Evolutionary conservation across 306 rosid species (phyloP), one percentile per base, ranked within the genome.

Genomic region (Quercus mongolica): DNA sequence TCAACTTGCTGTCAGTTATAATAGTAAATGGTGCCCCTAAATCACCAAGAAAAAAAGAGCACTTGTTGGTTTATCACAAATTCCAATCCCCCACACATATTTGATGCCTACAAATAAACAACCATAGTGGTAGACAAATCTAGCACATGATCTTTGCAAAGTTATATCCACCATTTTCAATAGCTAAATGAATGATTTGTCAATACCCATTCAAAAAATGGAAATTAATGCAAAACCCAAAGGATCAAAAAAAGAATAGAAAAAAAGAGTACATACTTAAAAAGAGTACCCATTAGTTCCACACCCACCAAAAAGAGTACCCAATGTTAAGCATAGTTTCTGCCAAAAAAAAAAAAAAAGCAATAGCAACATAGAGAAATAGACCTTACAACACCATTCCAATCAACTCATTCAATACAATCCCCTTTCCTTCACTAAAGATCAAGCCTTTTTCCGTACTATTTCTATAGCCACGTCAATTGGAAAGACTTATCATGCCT

Each of bases 151-250:
- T 35, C 62, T 44, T 35, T 35, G 41, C 41, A 35, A 35, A 35
- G 2, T 35, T 35, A 30, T 56, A 56, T 26, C 67, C 25, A 19
- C 23, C 17, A 12, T 67, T 52, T 68, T 35, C 13, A 61, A 59
- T 52, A 0, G 23, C n/a, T 41, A 78, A 83, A 71, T 79, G 71
- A 83, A 67, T 67, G 71, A 33, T 78, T 76, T 79, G 71, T 75
- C 78, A 71, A 52, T 52, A 69, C 71, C 33, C 61, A 25, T 26
- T n/a, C 12, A 78, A 52, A 74, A 11, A 51, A 13, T 69, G 46
- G 19, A 77, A 77, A 46, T 46, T 46, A 46, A 67, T 59, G 71
- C 55, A 76, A 46, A 49, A 35, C 9, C 41, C 41, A 18, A 59
- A 20, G 18, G 12, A 14, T 14, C 20, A 46, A 46, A 46, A 17